Conservation (phyloP, 768 basidiomycete genomes). For the Termitomyces heimii region DNA sequence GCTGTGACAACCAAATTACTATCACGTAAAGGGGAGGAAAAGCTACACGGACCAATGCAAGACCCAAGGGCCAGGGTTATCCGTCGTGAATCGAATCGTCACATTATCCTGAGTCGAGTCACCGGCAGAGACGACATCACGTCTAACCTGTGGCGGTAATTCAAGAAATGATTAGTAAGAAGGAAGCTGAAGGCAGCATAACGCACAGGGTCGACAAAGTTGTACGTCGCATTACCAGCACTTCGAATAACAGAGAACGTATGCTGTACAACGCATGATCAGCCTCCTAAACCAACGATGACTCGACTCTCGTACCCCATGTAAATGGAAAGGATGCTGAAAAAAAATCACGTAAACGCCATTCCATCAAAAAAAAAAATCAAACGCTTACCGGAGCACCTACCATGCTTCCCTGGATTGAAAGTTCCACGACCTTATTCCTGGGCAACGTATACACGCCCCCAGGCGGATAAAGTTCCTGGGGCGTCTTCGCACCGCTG, state of each 20-base stretch:
- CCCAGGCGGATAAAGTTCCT: conserved; percentile 41
- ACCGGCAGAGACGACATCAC: conserved; percentile 31
- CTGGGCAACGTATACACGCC: conserved; percentile 41
- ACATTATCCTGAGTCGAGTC: conserved; percentile 24
- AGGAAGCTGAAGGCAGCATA: no score
- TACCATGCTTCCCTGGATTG: conserved; percentile 29
- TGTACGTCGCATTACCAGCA: conserved; percentile 25
- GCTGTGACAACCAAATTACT: conserved; percentile 21
- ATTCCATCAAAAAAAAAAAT: background rate
- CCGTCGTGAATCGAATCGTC: conserved; percentile 43
- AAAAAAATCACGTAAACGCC: conserved; percentile 1
- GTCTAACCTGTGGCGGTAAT: conserved; percentile 5
- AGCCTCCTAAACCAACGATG: background rate
- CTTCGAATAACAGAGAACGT: conserved; percentile 32
- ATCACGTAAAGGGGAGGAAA: no score
- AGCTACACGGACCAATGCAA: conserved; percentile 42
- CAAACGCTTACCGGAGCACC: conserved; percentile 22
- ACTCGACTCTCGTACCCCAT: background rate
- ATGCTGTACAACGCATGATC: conserved; percentile 19
- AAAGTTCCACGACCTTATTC: conserved; percentile 38
- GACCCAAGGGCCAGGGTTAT: conserved; percentile 48
- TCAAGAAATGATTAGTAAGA: background rate
- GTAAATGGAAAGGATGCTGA: conserved; percentile 3
- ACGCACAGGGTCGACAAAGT: conserved; percentile 11
- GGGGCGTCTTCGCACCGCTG: conserved; percentile 41